A percentile compares a stretch with the other conserved stretches of the same genome.
These are phyloP conservation scores for Mycena haematopus DNA, from an alignment of 768 basidiomycete genomes.

Conservation along the genomic window DNA sequence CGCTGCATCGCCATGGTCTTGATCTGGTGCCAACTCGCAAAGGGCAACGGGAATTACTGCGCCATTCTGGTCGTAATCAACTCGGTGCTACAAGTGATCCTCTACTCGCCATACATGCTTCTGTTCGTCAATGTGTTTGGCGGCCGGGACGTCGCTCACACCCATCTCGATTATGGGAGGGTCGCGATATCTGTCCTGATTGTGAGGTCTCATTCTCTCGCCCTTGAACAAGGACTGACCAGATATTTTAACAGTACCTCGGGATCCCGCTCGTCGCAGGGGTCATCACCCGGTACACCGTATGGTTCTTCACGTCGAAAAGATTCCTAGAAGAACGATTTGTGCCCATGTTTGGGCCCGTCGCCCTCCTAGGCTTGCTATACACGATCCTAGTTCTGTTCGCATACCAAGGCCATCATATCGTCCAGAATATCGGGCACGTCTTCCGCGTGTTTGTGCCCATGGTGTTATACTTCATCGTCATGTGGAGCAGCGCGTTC, in stretches of 20 bases:
- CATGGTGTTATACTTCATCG: conserved; percentile 75
- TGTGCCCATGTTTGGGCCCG: conserved; percentile 70
- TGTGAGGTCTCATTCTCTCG: conserved; percentile 47
- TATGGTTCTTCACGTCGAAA: conserved; percentile 53
- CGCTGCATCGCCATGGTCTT: conserved; percentile 79
- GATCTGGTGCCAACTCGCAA: conserved; percentile 81
- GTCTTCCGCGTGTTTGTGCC: conserved; percentile 87
- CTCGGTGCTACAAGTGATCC: conserved; percentile 75
- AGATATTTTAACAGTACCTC: conserved; percentile 40
- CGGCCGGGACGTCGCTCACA: conserved; percentile 40
- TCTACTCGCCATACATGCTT: conserved; percentile 77
- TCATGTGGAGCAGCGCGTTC: conserved; percentile 79
- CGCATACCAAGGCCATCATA: conserved; percentile 71
- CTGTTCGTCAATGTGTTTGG: conserved; percentile 79
- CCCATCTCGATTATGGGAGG: conserved; percentile 61
- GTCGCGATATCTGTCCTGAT: conserved; percentile 76
- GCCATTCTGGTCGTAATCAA: conserved; percentile 85
- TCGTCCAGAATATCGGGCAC: conserved; percentile 73
- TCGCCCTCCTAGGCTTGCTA: conserved; percentile 76
- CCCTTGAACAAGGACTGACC: neutral
- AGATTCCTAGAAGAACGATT: conserved; percentile 62
- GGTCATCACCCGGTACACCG: conserved; percentile 65
- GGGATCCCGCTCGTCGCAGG: conserved; percentile 83
- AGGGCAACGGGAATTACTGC: conserved; percentile 74
- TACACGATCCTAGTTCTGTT: conserved; percentile 84